Conservation (phyloP, 345 rosid species). For the Syzygium aqueum region DNA sequence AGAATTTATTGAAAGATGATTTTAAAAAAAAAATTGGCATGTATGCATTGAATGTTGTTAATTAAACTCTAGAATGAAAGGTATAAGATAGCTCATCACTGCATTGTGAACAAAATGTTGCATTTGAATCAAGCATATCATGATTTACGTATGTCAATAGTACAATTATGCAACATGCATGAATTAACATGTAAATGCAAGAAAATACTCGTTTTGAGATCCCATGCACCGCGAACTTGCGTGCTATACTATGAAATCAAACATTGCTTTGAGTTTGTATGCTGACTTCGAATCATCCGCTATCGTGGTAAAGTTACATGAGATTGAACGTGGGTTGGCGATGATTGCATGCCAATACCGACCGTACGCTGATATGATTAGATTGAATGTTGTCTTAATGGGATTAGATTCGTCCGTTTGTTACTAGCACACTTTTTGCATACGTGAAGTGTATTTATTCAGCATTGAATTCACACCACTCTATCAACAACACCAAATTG, state of each 20-base stretch:
- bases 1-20: neutral
- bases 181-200: neutral
- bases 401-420: neutral
- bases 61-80: neutral
- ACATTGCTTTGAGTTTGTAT: neutral
- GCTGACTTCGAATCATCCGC: neutral
- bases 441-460: neutral
- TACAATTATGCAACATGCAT: neutral
- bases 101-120: too few relatives aligned
- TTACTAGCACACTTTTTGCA: neutral
- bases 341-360: neutral
- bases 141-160: neutral
- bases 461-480: neutral
- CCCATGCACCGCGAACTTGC: neutral
- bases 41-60: neutral
- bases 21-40: neutral
- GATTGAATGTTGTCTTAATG: neutral
- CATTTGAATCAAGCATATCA: neutral
- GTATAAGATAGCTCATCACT: neutral
- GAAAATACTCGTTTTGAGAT: neutral
- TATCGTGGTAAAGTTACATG: neutral
- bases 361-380: neutral
- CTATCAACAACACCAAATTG: too few relatives aligned
- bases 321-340: neutral
- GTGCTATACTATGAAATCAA: neutral